Conservation (phyloP, 2,329 filamentous ascomycete genomes). For the Bipolaris bicolor region DNA sequence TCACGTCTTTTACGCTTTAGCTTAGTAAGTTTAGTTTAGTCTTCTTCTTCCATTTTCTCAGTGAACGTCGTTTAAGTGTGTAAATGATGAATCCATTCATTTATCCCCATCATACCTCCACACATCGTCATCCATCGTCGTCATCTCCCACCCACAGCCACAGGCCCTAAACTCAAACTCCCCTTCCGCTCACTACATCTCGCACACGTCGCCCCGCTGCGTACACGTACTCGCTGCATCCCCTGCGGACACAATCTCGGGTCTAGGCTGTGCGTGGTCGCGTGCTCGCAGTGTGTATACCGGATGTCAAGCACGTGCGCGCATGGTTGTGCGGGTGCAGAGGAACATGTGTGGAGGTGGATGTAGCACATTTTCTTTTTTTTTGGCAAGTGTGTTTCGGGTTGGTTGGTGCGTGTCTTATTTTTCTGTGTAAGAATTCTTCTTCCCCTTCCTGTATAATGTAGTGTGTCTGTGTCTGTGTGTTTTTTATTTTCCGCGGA, state of each 20-base stretch:
- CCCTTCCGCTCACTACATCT: constrained; percentile 18
- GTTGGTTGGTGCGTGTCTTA: neutral
- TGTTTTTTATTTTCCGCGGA: no score
- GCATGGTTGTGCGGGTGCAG: constrained; percentile 10
- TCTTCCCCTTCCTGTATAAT: no score
- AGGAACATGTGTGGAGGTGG: constrained; percentile 26
- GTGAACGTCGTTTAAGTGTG: neutral
- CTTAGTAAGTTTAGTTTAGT: neutral
- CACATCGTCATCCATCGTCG: neutral
- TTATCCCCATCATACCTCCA: neutral
- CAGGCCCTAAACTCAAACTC: constrained; percentile 26
- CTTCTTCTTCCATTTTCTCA: no score
- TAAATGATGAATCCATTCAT: neutral
- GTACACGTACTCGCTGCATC: constrained; percentile 25
- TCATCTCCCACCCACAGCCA: neutral
- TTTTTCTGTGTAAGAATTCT: no score
- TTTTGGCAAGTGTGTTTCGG: neutral
- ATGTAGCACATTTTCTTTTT: constrained; percentile 34
- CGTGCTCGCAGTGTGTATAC: constrained; percentile 34
- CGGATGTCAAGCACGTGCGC: constrained; percentile 18
- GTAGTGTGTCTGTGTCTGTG: no score
- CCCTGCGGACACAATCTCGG: constrained; percentile 33
- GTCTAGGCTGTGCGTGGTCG: constrained; percentile 22
- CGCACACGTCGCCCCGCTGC: constrained; percentile 10
- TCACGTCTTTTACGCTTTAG: neutral